Base-by-base conservation (phyloP, 345 rosid species). In the Angophora floribunda region DNA sequence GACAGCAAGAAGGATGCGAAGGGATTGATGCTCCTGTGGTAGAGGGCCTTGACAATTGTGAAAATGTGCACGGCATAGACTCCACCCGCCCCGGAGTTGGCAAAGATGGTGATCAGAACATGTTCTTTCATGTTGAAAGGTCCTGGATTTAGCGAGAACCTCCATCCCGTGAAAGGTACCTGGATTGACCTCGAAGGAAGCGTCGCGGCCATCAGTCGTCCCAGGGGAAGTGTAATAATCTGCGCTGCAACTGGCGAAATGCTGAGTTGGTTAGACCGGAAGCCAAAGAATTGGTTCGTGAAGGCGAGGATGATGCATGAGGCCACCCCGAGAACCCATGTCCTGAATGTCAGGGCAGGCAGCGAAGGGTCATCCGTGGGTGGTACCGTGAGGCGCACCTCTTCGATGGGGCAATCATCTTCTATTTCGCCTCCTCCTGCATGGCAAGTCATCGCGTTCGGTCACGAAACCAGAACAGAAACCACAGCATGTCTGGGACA, bases 331-430 rank as follows among this genome's bases (percentile, higher is more conserved):
- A 93, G 94, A 70, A 85, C 36, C 96, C 97, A 95, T 86, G 98
- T 93, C n/a, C 94, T 67, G 32, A 96, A 94, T 3, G 95, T 95
- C 47, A 96, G 51, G 16, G 87, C 95, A 12, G 92, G 90, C 26
- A 82, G 30, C 4, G 94, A n/a, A 15, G 94, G 94, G 85, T 95
- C 95, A 65, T 96, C 94, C 13, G 92, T 92, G 30, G 91, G 90
- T 5, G 95, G 93, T 67, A 96, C 95, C 0, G 95, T 94, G 65
- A 96, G 90, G 86, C 94, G 91, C 63, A 95, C 97, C 89, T 94
- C 89, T 86, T 96, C 96, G 4, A 96, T 93, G 1, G 97, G 98
- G 89, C 44, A 90, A 30, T 93, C 95, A 49, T 95, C 90, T 87
- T 88, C 91, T 80, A 91, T 93, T 41, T 85, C 89, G 51, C 87